Conservation (phyloP, 1,284 basidiomycete species). For the Ganoderma sinense region DNA sequence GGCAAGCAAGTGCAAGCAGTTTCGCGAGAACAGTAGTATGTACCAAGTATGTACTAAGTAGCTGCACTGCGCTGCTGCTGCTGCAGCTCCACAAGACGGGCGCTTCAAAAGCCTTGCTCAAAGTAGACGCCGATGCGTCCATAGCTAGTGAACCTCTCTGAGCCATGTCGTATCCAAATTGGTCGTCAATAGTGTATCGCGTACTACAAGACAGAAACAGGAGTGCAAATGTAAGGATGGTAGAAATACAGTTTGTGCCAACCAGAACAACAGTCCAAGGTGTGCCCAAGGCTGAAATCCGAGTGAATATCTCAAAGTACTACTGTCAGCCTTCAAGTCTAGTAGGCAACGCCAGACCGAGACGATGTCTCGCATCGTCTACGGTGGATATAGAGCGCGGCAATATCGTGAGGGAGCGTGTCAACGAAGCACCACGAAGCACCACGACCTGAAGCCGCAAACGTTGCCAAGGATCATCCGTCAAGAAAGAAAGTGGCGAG, state of each 20-base stretch:
- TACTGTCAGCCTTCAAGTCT: not conserved
- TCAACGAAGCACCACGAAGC: not conserved
- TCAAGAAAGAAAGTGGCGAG: no score
- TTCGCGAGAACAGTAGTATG: conserved; percentile 17
- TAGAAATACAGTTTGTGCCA: conserved; percentile 23
- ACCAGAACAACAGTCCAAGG: not conserved
- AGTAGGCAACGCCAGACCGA: not conserved
- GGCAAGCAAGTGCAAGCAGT: conserved; percentile 23
- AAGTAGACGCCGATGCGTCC: not conserved
- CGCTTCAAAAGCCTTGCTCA: not conserved
- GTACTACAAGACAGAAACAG: conserved; percentile 1
- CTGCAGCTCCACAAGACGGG: not conserved
- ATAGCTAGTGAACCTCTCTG: no score
- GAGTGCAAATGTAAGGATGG: not conserved
- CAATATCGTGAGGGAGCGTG: not conserved
- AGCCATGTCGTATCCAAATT: not conserved
- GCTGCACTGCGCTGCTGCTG: no score
- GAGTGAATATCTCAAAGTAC: not conserved
- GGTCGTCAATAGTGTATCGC: not conserved
- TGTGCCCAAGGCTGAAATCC: not conserved
- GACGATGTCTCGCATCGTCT: not conserved
- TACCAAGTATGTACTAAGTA: not conserved
- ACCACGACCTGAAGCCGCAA: not conserved
- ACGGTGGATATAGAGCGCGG: not conserved
- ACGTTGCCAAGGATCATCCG: not conserved